These are phyloP conservation scores for Tylopilus sp. DNA, from an alignment of 768 basidiomycete genomes.

Conservation along the genomic window DNA sequence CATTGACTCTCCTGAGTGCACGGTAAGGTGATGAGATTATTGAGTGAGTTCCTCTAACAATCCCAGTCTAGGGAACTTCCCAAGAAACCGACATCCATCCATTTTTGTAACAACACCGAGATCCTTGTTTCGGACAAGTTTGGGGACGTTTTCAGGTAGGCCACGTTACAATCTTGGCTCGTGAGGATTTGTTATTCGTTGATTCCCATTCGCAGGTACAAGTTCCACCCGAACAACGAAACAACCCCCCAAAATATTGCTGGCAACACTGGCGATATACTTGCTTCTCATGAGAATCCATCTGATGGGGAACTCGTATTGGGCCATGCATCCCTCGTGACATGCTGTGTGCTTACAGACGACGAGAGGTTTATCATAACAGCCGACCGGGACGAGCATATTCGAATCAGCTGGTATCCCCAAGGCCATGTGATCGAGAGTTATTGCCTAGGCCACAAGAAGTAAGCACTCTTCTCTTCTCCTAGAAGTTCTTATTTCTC, in stretches of 20 bases:
- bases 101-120: slow-evolving; percentile 57
- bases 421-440: slow-evolving; percentile 81
- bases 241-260: slow-evolving; percentile 25
- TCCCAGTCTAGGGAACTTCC: slow-evolving; percentile 60
- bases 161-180: background rate
- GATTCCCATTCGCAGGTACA: slow-evolving; percentile 45
- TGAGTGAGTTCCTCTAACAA: background rate
- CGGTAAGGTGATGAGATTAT: slow-evolving; percentile 43
- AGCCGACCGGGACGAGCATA: slow-evolving; percentile 93
- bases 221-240: slow-evolving; percentile 38
- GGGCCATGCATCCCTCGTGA: slow-evolving; percentile 88
- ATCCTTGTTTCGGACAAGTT: slow-evolving; percentile 92
- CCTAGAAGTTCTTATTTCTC: background rate
- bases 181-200: background rate
- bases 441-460: slow-evolving; percentile 82
- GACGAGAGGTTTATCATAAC: slow-evolving; percentile 80
- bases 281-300: slow-evolving; percentile 63
- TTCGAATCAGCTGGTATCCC: slow-evolving; percentile 88
- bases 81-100: slow-evolving; percentile 74
- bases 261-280: slow-evolving; percentile 32
- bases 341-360: slow-evolving; percentile 59
- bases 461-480: slow-evolving; percentile 42
- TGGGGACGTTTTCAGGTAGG: slow-evolving; percentile 85
- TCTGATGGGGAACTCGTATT: slow-evolving; percentile 69
- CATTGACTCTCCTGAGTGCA: slow-evolving; percentile 53